Evolutionary conservation across 2,329 filamentous ascomycete species (phyloP), one percentile per base, ranked within the genome.

Genomic region (Talaromyces albobiverticillius): DNA sequence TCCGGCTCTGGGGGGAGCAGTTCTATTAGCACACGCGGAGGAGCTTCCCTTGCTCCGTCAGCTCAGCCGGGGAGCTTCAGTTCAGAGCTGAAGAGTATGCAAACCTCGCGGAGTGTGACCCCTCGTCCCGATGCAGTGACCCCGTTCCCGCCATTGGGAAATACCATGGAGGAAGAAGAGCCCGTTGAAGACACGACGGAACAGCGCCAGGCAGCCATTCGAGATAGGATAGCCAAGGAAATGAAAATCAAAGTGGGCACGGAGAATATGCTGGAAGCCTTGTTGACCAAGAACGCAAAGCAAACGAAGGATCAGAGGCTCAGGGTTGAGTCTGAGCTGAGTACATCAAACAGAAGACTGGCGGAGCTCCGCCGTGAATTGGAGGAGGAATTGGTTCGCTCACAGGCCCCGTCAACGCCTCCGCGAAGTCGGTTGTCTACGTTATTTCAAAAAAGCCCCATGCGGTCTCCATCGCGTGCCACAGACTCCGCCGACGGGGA

Each of bases 171-270:
- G 52, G 86, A 89, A 61, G 83, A 85, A 51, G 82, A 84, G 56
- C 72, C 64, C 4, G 25, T 20, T 61, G 76, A 62, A 58, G 80
- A 79, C 9, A 80, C 85, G 7, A 80, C 85, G 13, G 90, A 95
- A 69, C 85, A 90, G 71, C 82, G 85, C 38, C 84, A 96, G 64
- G 82, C 85, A 20, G 79, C 83, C 49, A 81, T 96, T 59, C 86
- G 88, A 65, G 92, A 96, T 63, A 84, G 87, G 66, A 87, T 99
- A 60, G 93, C 91, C 62, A 93, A 95, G 65, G 95, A 99, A 75
- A 86, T 92, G 76, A 97, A 97, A 79, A 97, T 99, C 69, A 96
- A 95, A 72, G 89, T 93, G 64, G 94, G 94, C 18, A 96, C 93
- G 55, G 94, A 99, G 77, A 99, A 99, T 69, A 86, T 99, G 83